Base-by-base conservation (phyloP, 805 yeast genomes). In the Yarrowia sp. region DNA sequence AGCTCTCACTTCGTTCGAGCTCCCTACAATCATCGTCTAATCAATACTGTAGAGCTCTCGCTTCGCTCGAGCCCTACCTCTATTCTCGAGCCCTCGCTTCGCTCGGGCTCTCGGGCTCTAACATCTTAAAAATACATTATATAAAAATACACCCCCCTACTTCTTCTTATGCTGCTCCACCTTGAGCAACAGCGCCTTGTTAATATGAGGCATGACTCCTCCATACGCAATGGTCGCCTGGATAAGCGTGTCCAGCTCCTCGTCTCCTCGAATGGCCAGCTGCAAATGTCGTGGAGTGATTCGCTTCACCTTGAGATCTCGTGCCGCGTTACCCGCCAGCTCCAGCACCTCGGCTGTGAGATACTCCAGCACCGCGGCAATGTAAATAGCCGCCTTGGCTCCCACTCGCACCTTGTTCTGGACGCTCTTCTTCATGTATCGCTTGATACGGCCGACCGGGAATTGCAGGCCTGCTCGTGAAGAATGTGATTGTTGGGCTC, bases 371-470 rank as follows among this genome's bases (percentile, higher is more conserved):
- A 93, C 98, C 65, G 98, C 97, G 65, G 98, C 92, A 70, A 93
- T 83, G 77, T 93, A 93, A 68, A 93, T 93, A 58, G 99, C 98
- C 47, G 97, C 87, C 76, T 88, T 78, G 76, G 89, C 84, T 66
- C 97, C 97, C 57, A 91, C 96, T 77, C 97, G 75, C 69, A 84
- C 83, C 74, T 83, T 85, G 78, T 90, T 90, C 75, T 90, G 95
- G 18, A 97, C 96, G 69, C 88, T 90, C 77, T 83, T 87, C 82
- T 92, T 93, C 78, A 95, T 83, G 76, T 92, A 93, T 81, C 99
- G 86, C 85, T 95, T 93, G 72, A 95, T 92, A 87, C 99, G 91
- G 67, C 99, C 99, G 42, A 96, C 98, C 60, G 99, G 99, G 81
- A 95, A 95, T 76, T 66, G 69, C 76, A 92, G 81, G 31, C 97